phyloP scores from a whole-genome alignment of 1,139 yeast genomes.

The Starmera stellimalicola region DNA sequence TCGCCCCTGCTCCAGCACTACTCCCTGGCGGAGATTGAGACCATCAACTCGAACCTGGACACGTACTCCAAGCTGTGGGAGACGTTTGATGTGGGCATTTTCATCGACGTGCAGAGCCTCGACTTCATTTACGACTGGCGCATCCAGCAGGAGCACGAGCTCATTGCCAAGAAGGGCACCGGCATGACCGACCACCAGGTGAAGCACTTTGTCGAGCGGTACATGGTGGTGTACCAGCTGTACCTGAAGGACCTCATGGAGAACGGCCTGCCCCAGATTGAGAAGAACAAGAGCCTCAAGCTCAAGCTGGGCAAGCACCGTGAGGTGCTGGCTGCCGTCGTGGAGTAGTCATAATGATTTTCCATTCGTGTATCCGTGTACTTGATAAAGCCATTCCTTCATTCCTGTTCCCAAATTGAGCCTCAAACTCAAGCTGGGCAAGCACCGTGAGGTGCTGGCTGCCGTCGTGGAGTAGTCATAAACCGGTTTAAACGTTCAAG shows the following conservation, averaged over 20 bases:
- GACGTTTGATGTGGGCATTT: constrained; percentile 50
- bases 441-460: too few species aligned
- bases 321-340: too few species aligned
- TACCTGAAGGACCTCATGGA: constrained; percentile 42
- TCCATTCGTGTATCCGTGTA: too few species aligned
- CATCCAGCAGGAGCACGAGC: constrained; percentile 68
- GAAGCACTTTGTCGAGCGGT: constrained; percentile 58
- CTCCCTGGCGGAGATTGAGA: constrained; percentile 24
- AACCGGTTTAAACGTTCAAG: too few species aligned
- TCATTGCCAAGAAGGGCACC: constrained; percentile 40
- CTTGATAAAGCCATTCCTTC: too few species aligned
- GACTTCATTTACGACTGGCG: constrained; percentile 75
- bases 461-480: too few species aligned
- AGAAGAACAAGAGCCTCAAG: constrained; percentile 19
- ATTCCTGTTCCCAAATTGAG: too few species aligned
- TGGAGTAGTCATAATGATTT: too few species aligned
- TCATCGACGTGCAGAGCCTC: constrained; percentile 48
- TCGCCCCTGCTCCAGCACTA: constrained; percentile 10
- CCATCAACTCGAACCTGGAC: constrained; percentile 40
- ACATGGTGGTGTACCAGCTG: constrained; percentile 76
- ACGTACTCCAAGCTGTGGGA: constrained; percentile 51
- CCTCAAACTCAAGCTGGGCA: constrained; percentile 24
- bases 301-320: constrained; percentile 24
- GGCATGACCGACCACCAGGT: constrained; percentile 83
- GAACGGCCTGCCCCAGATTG: constrained; percentile 14